Percentiles rank a stretch among this genome's conserved stretches.
phyloP scores from a whole-genome alignment of 129 eudicot species.

The Saposhnikovia divaricata region DNA sequence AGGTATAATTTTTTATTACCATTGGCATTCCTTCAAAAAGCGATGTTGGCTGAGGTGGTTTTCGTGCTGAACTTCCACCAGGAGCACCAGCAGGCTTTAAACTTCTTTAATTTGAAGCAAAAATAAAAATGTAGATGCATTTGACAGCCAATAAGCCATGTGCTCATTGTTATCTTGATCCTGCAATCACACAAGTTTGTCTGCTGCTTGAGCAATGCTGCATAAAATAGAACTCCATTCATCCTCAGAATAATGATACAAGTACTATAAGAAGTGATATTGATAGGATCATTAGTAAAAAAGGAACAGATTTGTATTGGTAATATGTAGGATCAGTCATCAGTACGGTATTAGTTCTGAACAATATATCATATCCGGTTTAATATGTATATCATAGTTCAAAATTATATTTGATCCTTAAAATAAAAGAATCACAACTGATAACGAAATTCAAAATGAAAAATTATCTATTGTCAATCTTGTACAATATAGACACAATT shows the following conservation, averaged over 20 bases:
- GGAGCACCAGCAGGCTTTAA: constrained; percentile 43
- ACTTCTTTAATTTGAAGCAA: constrained; percentile 47
- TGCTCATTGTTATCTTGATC: constrained; percentile 64
- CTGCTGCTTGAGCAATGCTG: neutral
- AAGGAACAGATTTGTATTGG: too few species aligned
- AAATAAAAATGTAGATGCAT: constrained; percentile 62
- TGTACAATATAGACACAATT: too few species aligned
- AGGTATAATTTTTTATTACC: constrained; percentile 29
- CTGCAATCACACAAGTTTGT: constrained; percentile 28
- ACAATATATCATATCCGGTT: too few species aligned
- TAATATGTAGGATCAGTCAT: too few species aligned
- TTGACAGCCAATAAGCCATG: constrained; percentile 86
- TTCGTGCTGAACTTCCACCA: constrained; percentile 42
- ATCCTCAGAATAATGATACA: neutral
- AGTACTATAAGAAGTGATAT: too few species aligned
- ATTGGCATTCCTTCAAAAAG: constrained; percentile 76
- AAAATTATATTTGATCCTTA: too few species aligned
- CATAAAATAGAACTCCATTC: neutral
- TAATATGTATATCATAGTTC: too few species aligned
- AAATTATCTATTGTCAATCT: too few species aligned
- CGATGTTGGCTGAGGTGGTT: constrained; percentile 62
- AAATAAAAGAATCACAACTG: too few species aligned
- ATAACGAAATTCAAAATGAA: too few species aligned
- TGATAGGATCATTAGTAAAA: too few species aligned
- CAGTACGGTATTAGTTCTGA: too few species aligned